phyloP scores from a whole-genome alignment of 495 filamentous ascomycete species.

The Penicilliopsis zonata region DNA sequence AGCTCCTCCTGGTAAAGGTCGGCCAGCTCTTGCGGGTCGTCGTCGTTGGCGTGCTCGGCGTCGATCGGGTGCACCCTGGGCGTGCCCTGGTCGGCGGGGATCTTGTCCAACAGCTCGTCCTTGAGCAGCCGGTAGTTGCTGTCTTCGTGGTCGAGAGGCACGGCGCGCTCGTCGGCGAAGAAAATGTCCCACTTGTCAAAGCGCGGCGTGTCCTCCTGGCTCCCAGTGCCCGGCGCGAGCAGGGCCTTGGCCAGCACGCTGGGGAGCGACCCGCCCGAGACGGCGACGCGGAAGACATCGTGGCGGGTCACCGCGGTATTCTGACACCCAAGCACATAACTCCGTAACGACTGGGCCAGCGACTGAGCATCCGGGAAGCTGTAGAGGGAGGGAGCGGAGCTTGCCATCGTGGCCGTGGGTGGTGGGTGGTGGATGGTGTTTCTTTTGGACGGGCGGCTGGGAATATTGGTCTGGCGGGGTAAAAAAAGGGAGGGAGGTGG shows the following conservation, averaged over 20 bases:
- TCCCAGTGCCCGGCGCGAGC: slow-evolving; percentile 45
- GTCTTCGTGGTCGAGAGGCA: slow-evolving; percentile 81
- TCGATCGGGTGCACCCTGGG: slow-evolving; percentile 76
- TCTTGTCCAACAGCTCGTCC: slow-evolving; percentile 75
- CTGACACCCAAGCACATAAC: slow-evolving; percentile 71
- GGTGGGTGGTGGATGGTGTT: no score
- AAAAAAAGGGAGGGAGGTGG: no score
- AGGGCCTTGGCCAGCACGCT: slow-evolving; percentile 73
- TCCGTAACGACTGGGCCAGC: slow-evolving; percentile 62
- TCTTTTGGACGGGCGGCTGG: no score
- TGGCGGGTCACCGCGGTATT: slow-evolving; percentile 69
- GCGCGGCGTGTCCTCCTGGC: slow-evolving; percentile 47
- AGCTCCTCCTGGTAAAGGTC: slow-evolving; percentile 89
- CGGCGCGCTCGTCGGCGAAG: slow-evolving; percentile 93
- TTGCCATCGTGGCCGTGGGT: slow-evolving; percentile 31
- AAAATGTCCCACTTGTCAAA: slow-evolving; percentile 95
- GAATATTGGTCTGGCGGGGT: no score
- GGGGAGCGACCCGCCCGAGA: slow-evolving; percentile 91
- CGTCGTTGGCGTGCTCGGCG: slow-evolving; percentile 53
- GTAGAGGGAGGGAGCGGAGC: slow-evolving; percentile 66
- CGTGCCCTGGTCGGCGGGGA: slow-evolving; percentile 49
- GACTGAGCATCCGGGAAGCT: slow-evolving; percentile 55
- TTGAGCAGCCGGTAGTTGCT: slow-evolving; percentile 90
- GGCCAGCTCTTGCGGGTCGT: slow-evolving; percentile 82
- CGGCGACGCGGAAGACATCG: slow-evolving; percentile 72